Percentiles rank a stretch among this genome's conserved stretches.
phyloP scores from a whole-genome alignment of 1,284 basidiomycete species.

The Exobasidium cylindrosporum region DNA sequence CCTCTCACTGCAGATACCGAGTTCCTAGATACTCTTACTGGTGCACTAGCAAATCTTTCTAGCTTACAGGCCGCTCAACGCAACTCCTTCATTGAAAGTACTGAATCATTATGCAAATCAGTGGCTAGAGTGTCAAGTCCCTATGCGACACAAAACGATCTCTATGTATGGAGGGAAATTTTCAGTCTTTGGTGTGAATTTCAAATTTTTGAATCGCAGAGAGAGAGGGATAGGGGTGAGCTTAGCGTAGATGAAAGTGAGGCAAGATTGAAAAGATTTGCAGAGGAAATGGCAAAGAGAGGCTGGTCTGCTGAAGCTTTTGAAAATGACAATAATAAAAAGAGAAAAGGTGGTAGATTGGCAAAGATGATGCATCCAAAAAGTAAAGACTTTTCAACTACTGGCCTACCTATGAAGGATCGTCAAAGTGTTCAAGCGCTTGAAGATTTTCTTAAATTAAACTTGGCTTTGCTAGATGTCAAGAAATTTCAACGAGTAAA shows the following conservation, averaged over 20 bases:
- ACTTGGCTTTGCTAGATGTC: constrained; percentile 75
- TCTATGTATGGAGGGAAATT: constrained; percentile 89
- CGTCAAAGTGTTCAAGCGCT: constrained; percentile 56
- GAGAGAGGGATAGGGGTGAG: constrained; percentile 74
- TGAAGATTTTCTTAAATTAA: constrained; percentile 76
- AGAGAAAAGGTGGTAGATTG: neutral
- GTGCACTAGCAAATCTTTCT: constrained; percentile 70
- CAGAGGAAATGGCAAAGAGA: constrained; percentile 64
- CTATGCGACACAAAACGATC: constrained; percentile 62
- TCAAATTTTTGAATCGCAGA: constrained; percentile 78
- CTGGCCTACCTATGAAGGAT: constrained; percentile 35
- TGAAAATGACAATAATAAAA: neutral
- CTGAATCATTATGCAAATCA: constrained; percentile 65
- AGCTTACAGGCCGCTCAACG: constrained; percentile 66
- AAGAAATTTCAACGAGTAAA: constrained; percentile 80
- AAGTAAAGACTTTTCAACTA: neutral
- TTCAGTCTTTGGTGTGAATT: constrained; percentile 83
- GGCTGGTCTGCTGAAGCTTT: constrained; percentile 29
- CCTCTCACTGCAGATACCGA: constrained; percentile 74
- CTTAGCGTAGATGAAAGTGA: constrained; percentile 71
- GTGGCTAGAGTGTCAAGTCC: constrained; percentile 55
- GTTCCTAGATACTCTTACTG: constrained; percentile 76
- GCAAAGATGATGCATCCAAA: constrained; percentile 12
- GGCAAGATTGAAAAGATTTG: constrained; percentile 69
- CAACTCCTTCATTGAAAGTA: constrained; percentile 65